Conservation (phyloP, 1,284 basidiomycete genomes). For the Ceratobasidium sp. region DNA sequence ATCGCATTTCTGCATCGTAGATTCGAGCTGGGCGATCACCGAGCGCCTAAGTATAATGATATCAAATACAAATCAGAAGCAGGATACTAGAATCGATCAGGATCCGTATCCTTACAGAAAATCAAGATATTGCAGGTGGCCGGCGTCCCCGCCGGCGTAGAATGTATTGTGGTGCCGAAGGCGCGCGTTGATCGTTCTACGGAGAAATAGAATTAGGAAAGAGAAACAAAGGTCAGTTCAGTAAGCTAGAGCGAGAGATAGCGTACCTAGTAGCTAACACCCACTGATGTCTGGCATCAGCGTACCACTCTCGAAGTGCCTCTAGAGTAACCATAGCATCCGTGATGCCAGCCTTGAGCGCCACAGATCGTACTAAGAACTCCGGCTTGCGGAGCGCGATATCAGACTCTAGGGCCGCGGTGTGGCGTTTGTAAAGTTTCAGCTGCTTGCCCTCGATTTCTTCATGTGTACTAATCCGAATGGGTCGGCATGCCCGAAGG, state of each 20-base stretch:
- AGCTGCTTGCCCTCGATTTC: slow-evolving; percentile 40
- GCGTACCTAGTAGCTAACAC: slow-evolving; percentile 32
- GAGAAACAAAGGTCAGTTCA: not conserved
- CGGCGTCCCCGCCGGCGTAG: slow-evolving; percentile 36
- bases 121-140: slow-evolving; percentile 36
- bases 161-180: slow-evolving; percentile 33
- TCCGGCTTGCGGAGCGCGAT: slow-evolving; percentile 17
- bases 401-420: slow-evolving; percentile 23
- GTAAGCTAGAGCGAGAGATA: not conserved
- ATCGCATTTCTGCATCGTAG: slow-evolving; percentile 38
- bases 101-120: slow-evolving; percentile 23
- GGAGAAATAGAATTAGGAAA: too few species aligned
- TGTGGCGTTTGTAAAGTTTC: slow-evolving; percentile 40
- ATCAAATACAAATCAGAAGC: slow-evolving; percentile 13
- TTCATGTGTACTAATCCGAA: slow-evolving; percentile 28
- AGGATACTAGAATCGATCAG: not conserved
- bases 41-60: slow-evolving; percentile 22
- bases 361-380: slow-evolving; percentile 21
- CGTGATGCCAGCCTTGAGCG: slow-evolving; percentile 8
- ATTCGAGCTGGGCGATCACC: slow-evolving; percentile 24
- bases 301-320: slow-evolving; percentile 32
- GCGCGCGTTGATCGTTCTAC: slow-evolving; percentile 27
- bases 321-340: slow-evolving; percentile 18
- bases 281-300: slow-evolving; percentile 32
- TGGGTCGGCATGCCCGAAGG: not conserved